A percentile compares a stretch with the other conserved stretches of the same genome.
These are phyloP conservation scores for Clarireedia sp. DNA, from an alignment of 2,329 filamentous ascomycete species.

Conservation along the genomic window DNA sequence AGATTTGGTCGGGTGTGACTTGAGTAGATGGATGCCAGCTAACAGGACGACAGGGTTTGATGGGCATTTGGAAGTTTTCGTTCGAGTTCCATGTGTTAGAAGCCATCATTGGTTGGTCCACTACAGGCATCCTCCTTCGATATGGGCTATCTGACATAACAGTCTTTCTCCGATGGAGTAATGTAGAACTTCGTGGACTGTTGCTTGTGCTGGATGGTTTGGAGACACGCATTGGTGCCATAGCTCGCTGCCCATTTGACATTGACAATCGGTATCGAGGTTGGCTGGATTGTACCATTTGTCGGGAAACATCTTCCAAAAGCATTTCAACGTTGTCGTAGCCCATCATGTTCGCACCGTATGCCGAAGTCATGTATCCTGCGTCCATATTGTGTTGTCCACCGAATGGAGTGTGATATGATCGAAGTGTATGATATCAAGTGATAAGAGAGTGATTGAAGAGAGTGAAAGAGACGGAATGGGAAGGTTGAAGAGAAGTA, in stretches of 20 bases:
- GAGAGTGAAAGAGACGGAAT: neutral
- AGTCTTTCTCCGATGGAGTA: constrained; percentile 47
- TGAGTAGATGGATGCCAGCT: constrained; percentile 69
- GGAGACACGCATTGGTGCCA: constrained; percentile 48
- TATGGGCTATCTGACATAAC: constrained; percentile 41
- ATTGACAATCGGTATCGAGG: constrained; percentile 39
- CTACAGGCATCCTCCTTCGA: constrained; percentile 21
- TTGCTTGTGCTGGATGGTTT: constrained; percentile 63
- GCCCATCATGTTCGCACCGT: constrained; percentile 18
- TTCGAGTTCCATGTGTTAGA: constrained; percentile 34
- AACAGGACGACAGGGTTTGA: constrained; percentile 47
- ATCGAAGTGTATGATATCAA: neutral
- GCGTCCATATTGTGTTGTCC: constrained; percentile 23
- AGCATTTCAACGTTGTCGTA: constrained; percentile 37
- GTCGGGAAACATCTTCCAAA: constrained; percentile 44
- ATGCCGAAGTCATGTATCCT: constrained; percentile 13
- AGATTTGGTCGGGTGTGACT: constrained; percentile 25
- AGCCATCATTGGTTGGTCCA: constrained; percentile 39
- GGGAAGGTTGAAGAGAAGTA: constrained; percentile 6
- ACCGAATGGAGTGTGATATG: neutral
- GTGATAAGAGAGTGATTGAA: neutral
- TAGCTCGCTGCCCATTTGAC: constrained; percentile 42
- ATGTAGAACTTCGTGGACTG: constrained; percentile 51
- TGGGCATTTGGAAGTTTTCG: constrained; percentile 26
- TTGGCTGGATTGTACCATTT: constrained; percentile 41